These are phyloP conservation scores for Colletotrichum noveboracense DNA, from an alignment of 2,329 filamentous ascomycete species.

Conservation along the genomic window DNA sequence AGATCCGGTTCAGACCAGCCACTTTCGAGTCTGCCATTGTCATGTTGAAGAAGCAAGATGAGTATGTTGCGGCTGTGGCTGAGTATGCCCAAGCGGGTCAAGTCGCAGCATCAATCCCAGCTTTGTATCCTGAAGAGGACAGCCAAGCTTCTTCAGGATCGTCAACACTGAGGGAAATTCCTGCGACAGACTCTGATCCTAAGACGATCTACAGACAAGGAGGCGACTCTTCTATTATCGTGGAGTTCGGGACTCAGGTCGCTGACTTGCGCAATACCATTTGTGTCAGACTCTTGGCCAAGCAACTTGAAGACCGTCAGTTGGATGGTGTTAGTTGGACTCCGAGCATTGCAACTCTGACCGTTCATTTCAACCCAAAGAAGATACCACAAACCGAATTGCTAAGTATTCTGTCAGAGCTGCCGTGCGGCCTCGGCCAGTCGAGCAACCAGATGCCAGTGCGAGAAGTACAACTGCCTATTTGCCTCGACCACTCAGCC, in stretches of 20 bases:
- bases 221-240: background rate
- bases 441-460: background rate
- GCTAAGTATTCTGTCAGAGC: background rate
- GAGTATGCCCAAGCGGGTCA: fast-evolving
- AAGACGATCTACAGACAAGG: background rate
- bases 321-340: background rate
- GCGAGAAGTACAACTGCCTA: slow-evolving; percentile 32
- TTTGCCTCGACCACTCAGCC: slow-evolving; percentile 34
- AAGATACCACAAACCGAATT: background rate
- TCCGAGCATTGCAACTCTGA: background rate
- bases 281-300: background rate
- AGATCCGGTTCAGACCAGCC: background rate
- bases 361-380: background rate
- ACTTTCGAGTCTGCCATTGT: background rate
- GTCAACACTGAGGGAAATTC: background rate
- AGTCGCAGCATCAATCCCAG: background rate
- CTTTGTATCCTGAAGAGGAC: background rate
- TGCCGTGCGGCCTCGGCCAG: background rate
- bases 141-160: background rate
- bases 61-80: background rate
- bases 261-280: background rate
- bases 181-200: background rate
- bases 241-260: background rate
- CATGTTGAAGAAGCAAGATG: background rate
- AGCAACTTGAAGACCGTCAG: background rate